Base-by-base conservation (phyloP, 306 rosid genomes). In the Begonia loranthoides region DNA sequence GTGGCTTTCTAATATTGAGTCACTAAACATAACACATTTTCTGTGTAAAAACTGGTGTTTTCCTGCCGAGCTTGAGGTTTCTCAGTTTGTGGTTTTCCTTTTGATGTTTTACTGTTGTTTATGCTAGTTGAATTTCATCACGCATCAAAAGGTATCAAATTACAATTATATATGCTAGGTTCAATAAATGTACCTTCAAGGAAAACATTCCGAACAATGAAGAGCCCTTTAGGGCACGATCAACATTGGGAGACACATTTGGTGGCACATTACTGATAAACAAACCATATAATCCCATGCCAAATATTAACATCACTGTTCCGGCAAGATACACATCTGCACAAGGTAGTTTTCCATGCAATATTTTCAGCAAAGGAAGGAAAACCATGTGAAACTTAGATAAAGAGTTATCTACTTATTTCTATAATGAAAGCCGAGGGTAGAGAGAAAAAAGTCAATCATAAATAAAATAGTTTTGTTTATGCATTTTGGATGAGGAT, bases 281-380 rank as follows among this genome's bases (percentile, higher is more conserved):
- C 52, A 90, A 67, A 67, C 97, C 95, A 45, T 82, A 82, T 44
- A 90, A 73, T 14, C 95, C 95, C 97, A 90, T 90, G 9, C 94
- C 95, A 34, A 90, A 90, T 52, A 90, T 85, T 69, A 90, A 57
- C 97, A 90, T 85, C 56, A 90, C 97, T 10, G 97, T 90, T 61
- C 95, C 97, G 12, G 97, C 97, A 62, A 90, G 95, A 77, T 90
- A 90, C 66, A 85, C 92, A 80, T 90, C 97, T 90, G 95, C 85
- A 68, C 11, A 52, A 61, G 47, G 56, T 45, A 64, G 50, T 38
- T 54, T 61, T 15, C 22, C 49, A 16, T 7, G 58, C 69, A 6
- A 54, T 38, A 59, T 52, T 39, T 51, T 62, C 0, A 48, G 41
- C 47, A 49, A 22, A 21, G 16, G 21, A 60, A 55, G 64, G 58